Conservation (phyloP, 1,284 basidiomycete species). For the Cronartium quercuum region DNA sequence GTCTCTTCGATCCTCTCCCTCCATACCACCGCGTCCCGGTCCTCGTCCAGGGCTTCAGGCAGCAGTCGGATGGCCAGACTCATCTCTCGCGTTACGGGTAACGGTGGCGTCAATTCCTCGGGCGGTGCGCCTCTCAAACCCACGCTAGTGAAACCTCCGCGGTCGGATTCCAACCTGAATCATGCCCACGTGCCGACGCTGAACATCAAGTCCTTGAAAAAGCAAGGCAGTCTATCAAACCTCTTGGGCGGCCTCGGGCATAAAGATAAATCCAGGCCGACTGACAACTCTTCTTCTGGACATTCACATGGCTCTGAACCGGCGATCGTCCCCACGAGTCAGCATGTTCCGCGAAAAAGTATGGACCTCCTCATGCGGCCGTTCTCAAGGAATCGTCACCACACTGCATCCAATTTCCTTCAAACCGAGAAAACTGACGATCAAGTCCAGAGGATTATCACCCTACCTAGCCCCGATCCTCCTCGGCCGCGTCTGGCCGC, state of each 20-base stretch:
- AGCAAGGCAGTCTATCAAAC: constrained; percentile 23
- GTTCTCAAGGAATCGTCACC: neutral
- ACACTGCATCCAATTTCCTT: neutral
- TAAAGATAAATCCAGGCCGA: constrained; percentile 15
- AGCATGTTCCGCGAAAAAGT: constrained; percentile 15
- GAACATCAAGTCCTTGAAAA: neutral
- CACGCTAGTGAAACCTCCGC: neutral
- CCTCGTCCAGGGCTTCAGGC: constrained; percentile 19
- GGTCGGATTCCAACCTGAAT: neutral
- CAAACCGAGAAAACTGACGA: neutral
- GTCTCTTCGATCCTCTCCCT: constrained; percentile 26
- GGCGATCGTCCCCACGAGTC: neutral
- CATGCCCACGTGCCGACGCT: neutral
- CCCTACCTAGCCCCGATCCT: neutral
- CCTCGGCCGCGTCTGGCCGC: constrained; percentile 10
- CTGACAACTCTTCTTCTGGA: neutral
- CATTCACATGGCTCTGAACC: neutral
- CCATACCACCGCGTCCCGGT: constrained; percentile 3
- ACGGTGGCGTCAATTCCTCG: neutral
- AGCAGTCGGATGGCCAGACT: constrained; percentile 12
- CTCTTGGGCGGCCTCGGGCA: constrained; percentile 15
- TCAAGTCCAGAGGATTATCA: neutral
- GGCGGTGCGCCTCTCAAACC: neutral
- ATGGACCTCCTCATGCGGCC: constrained; percentile 12
- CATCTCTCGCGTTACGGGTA: constrained; percentile 17